A percentile compares a stretch with the other conserved stretches of the same genome.
Conservation (phyloP, 73 alveolate species). For the Symbiodinium natans region DNA sequence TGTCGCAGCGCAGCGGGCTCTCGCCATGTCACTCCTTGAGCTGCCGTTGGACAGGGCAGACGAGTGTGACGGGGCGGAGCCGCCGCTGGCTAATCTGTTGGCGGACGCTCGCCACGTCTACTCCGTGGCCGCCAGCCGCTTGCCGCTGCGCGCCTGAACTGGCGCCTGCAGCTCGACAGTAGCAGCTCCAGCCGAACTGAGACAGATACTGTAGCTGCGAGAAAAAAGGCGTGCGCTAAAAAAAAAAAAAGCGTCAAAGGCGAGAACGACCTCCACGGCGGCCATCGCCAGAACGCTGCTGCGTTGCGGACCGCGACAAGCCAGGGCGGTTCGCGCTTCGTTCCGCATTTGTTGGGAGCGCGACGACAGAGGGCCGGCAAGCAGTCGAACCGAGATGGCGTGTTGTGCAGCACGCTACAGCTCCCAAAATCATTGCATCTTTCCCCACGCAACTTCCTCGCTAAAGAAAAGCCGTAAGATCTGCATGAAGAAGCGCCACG, state of each 20-base stretch:
- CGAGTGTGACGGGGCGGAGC: too few relatives aligned
- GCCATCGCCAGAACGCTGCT: neutral
- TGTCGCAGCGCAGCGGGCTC: neutral
- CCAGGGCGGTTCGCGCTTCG: neutral
- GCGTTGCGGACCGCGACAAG: neutral
- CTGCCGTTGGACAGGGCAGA: too few relatives aligned
- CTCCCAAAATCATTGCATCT: too few relatives aligned
- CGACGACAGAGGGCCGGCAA: neutral
- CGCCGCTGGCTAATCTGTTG: too few relatives aligned
- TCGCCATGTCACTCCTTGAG: too few relatives aligned
- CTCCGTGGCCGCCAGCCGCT: too few relatives aligned
- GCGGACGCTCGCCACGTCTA: too few relatives aligned
- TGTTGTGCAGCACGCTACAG: neutral
- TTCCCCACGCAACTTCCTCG: too few relatives aligned
- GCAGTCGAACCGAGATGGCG: neutral
- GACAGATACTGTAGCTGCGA: neutral
- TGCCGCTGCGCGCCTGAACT: too few relatives aligned
- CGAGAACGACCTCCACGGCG: neutral
- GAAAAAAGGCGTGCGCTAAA: neutral
- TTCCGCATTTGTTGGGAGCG: neutral
- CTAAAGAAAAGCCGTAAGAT: too few relatives aligned
- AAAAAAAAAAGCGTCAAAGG: neutral
- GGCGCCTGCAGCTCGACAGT: neutral
- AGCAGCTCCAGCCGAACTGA: neutral
- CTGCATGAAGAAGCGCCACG: too few relatives aligned